These are phyloP conservation scores for Salvia miltiorrhiza DNA, from an alignment of 257 asterid genomes.

Conservation along the genomic window DNA sequence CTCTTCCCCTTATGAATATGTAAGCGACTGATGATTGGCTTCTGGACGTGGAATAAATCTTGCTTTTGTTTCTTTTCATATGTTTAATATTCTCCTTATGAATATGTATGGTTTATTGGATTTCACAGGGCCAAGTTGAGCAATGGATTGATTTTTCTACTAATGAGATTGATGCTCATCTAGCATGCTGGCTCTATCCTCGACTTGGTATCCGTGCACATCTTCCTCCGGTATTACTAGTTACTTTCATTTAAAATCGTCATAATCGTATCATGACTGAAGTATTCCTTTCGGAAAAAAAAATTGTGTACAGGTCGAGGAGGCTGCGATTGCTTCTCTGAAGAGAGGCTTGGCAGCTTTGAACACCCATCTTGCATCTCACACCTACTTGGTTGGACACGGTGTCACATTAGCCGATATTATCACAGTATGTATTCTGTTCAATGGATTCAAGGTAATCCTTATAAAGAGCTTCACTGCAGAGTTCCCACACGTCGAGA, in stretches of 20 bases:
- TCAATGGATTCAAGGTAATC: conserved; percentile 34
- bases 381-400: conserved; percentile 86
- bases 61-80: background rate
- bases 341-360: conserved; percentile 76
- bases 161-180: conserved; percentile 35
- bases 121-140: conserved; percentile 46
- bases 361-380: conserved; percentile 71
- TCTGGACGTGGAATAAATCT: background rate
- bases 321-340: conserved; percentile 51
- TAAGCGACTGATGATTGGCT: conserved; percentile 29
- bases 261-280: background rate
- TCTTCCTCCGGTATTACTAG: conserved; percentile 39
- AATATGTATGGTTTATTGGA: background rate
- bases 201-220: conserved; percentile 36
- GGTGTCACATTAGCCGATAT: conserved; percentile 83
- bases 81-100: background rate
- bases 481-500: conserved; percentile 89
- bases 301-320: conserved; percentile 60
- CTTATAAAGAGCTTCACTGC: conserved; percentile 81
- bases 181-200: conserved; percentile 34
- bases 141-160: conserved; percentile 62
- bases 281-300: too few species aligned
- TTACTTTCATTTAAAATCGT: background rate
- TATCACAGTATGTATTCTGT: conserved; percentile 55
- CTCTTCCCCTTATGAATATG: conserved; percentile 67